These are phyloP conservation scores for Forsythia viridissima DNA, from an alignment of 257 asterid species.

Conservation along the genomic window DNA sequence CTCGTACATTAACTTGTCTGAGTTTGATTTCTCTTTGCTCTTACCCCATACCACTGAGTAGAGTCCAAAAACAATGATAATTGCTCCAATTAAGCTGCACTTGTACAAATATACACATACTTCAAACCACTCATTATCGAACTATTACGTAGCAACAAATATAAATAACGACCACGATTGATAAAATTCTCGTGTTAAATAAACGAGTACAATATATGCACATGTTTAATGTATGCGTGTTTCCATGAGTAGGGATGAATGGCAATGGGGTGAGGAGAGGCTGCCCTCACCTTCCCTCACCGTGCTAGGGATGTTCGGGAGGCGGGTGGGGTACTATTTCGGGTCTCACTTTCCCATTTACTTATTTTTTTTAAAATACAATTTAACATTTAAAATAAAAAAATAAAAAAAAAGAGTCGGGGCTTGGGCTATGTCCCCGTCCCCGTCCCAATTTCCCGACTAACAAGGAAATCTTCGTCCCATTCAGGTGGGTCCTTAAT, in stretches of 20 bases:
- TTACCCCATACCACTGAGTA: constrained; percentile 93
- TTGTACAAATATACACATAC: neutral
- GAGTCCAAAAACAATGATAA: constrained; percentile 69
- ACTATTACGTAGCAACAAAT: neutral
- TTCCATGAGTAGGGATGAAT: neutral
- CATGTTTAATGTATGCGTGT: neutral
- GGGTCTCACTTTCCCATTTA: too few relatives aligned
- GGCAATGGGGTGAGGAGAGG: too few relatives aligned
- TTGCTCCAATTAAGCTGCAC: constrained; percentile 77
- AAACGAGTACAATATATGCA: neutral
- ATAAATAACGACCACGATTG: neutral
- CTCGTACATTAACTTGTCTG: constrained; percentile 19
- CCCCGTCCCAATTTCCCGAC: too few relatives aligned
- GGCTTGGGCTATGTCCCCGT: too few relatives aligned
- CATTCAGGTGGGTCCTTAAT: too few relatives aligned
- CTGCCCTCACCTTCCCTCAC: too few relatives aligned
- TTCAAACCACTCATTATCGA: neutral
- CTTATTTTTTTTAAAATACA: too few relatives aligned
- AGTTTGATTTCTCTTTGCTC: constrained; percentile 54
- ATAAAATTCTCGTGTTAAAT: neutral
- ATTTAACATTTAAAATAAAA: too few relatives aligned
- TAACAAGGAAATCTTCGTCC: too few relatives aligned
- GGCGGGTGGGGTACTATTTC: too few relatives aligned
- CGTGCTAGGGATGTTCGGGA: too few relatives aligned
- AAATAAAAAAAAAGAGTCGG: too few relatives aligned